These are phyloP conservation scores for Isabelozyma pseudorhagii DNA, from an alignment of 805 yeast species.

Conservation along the genomic window DNA sequence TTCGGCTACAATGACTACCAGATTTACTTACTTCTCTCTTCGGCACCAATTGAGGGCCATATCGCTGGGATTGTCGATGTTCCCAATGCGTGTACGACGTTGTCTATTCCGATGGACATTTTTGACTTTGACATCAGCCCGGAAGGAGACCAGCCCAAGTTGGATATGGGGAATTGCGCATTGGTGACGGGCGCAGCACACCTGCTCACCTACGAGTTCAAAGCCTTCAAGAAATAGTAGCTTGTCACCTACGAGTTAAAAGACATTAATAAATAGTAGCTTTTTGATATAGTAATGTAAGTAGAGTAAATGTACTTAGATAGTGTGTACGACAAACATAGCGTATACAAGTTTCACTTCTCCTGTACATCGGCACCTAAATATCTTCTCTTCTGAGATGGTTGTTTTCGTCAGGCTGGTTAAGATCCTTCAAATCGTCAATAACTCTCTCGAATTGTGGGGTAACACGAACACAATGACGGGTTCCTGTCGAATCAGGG, in stretches of 20 bases:
- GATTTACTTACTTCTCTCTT: slow-evolving; percentile 40
- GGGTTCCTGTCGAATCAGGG: slow-evolving; percentile 18
- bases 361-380: not conserved
- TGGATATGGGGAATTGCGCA: slow-evolving; percentile 40
- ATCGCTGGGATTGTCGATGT: slow-evolving; percentile 52
- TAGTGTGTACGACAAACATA: not conserved
- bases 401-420: slow-evolving; percentile 21
- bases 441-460: slow-evolving; percentile 41
- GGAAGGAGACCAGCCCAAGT: slow-evolving; percentile 18
- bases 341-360: not conserved
- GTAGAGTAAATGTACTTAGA: not conserved
- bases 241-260: slow-evolving; percentile 8
- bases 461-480: slow-evolving; percentile 36
- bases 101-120: slow-evolving; percentile 50
- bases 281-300: too few species aligned
- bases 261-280: not conserved
- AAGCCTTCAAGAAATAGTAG: slow-evolving; percentile 1
- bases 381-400: not conserved
- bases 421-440: slow-evolving; percentile 32
- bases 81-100: slow-evolving; percentile 51
- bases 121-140: slow-evolving; percentile 49
- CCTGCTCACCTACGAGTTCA: slow-evolving; percentile 8
- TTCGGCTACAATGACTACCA: slow-evolving; percentile 53
- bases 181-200: slow-evolving; percentile 19
- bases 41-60: slow-evolving; percentile 52